A percentile compares a stretch with the other conserved stretches of the same genome.
phyloP scores from a whole-genome alignment of 1,284 basidiomycete species.

The Exobasidium rhododendri region DNA sequence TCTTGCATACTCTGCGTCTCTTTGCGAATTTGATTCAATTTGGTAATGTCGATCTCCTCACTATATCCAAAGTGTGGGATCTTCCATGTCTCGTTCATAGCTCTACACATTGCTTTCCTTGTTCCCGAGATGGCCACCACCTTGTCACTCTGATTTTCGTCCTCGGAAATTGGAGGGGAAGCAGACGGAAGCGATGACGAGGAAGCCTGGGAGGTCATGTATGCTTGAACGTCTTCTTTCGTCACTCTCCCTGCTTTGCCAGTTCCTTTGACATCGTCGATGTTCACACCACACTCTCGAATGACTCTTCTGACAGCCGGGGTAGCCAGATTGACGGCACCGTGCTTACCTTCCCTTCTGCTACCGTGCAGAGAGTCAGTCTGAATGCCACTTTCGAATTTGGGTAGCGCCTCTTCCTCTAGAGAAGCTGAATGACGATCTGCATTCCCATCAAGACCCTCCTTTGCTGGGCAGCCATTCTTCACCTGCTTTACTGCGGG shows the following conservation, averaged over 20 bases:
- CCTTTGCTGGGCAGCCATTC: neutral
- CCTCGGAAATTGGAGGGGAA: neutral
- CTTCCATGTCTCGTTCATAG: slow-evolving; percentile 48
- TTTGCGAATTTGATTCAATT: slow-evolving; percentile 69
- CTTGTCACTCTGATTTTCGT: neutral
- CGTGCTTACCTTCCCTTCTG: slow-evolving; percentile 13
- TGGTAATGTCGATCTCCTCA: slow-evolving; percentile 75
- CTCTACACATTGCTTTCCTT: slow-evolving; percentile 54
- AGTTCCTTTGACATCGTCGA: slow-evolving; percentile 65
- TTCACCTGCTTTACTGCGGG: slow-evolving; percentile 16
- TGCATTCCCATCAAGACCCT: neutral
- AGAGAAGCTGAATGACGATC: neutral
- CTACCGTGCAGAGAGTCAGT: slow-evolving; percentile 16
- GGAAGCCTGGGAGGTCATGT: neutral
- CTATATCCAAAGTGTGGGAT: slow-evolving; percentile 74
- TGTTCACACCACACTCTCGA: slow-evolving; percentile 63
- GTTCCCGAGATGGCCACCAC: slow-evolving; percentile 36
- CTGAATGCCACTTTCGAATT: neutral
- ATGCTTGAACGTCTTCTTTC: slow-evolving; percentile 64
- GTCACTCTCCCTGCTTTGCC: slow-evolving; percentile 74
- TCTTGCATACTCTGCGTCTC: neutral
- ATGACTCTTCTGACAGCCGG: slow-evolving; percentile 78
- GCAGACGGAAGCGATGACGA: neutral
- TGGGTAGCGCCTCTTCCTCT: slow-evolving; percentile 5
- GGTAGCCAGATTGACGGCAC: slow-evolving; percentile 60